Percentiles rank a stretch among this genome's conserved stretches.
These are phyloP conservation scores for Ceratocystis alfenasii DNA, from an alignment of 2,329 filamentous ascomycete species.

Conservation along the genomic window DNA sequence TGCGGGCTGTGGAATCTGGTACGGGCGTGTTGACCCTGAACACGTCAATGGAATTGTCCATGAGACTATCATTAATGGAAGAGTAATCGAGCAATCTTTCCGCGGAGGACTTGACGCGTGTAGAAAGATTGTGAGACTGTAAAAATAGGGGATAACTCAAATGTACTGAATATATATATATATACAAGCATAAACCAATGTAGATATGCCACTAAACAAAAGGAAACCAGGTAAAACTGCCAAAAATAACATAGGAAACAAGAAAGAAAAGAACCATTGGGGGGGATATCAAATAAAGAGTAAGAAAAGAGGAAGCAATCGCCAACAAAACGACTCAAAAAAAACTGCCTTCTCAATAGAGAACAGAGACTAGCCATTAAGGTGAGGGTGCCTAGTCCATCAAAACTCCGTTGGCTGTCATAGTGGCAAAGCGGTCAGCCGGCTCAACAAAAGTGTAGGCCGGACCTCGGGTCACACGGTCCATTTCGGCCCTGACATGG, in stretches of 20 bases:
- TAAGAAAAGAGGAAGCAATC: background rate
- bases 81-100: conserved; percentile 58
- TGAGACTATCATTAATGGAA: conserved; percentile 57
- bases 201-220: background rate
- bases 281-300: conserved; percentile 10
- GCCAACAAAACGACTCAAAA: background rate
- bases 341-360: conserved; percentile 1
- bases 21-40: conserved; percentile 62
- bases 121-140: conserved; percentile 34
- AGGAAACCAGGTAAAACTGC: conserved; percentile 7
- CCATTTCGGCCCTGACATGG: conserved; percentile 42
- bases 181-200: background rate
- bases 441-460: conserved; percentile 36
- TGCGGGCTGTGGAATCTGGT: conserved; percentile 67
- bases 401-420: conserved; percentile 34
- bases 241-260: conserved; percentile 9
- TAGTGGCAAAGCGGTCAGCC: conserved; percentile 32
- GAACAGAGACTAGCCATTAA: background rate
- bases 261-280: conserved; percentile 12
- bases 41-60: conserved; percentile 65
- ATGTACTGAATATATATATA: background rate
- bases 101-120: conserved; percentile 53
- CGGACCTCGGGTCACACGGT: conserved; percentile 38
- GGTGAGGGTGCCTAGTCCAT: conserved; percentile 27
- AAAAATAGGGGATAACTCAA: background rate